These are phyloP conservation scores for Peronosclerospora sorghi DNA, from an alignment of 352 stramenopile genomes.

Conservation along the genomic window DNA sequence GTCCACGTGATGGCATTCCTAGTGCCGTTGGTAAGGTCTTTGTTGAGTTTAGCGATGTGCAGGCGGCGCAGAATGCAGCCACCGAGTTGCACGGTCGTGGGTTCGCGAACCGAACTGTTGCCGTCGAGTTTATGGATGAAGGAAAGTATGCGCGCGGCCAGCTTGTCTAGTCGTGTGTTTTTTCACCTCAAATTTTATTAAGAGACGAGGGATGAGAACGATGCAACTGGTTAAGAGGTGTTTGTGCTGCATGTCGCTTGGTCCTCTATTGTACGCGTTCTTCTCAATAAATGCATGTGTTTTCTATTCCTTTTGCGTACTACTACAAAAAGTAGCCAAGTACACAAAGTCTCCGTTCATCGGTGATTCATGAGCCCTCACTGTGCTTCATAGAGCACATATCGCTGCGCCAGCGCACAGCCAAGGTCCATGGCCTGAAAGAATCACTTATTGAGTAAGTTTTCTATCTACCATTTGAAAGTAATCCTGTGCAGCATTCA, in stretches of 20 bases:
- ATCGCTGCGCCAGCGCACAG: slow-evolving; percentile 46
- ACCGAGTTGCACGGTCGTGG: slow-evolving; percentile 86
- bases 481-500: slow-evolving; percentile 46
- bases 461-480: slow-evolving; percentile 43
- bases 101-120: slow-evolving; percentile 89
- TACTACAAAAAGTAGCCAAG: neutral
- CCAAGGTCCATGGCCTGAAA: slow-evolving; percentile 39
- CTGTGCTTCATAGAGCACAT: slow-evolving; percentile 18
- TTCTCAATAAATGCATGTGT: slow-evolving; percentile 28
- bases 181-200: slow-evolving; percentile 4
- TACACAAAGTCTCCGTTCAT: neutral
- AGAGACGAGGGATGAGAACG: slow-evolving; percentile 2
- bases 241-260: neutral
- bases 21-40: slow-evolving; percentile 83
- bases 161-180: slow-evolving; percentile 30
- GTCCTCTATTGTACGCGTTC: slow-evolving; percentile 1
- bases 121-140: slow-evolving; percentile 83
- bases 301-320: slow-evolving; percentile 8
- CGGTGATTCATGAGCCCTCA: slow-evolving; percentile 1
- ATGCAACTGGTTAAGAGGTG: slow-evolving; percentile 4
- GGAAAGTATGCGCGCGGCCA: slow-evolving; percentile 75
- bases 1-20: slow-evolving; percentile 45
- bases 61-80: slow-evolving; percentile 69
- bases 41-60: slow-evolving; percentile 86
- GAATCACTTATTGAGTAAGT: slow-evolving; percentile 1